Percentiles rank a stretch among this genome's conserved stretches.
These are phyloP conservation scores for Candida tropicalis DNA, from an alignment of 1,139 yeast genomes.

Conservation along the genomic window DNA sequence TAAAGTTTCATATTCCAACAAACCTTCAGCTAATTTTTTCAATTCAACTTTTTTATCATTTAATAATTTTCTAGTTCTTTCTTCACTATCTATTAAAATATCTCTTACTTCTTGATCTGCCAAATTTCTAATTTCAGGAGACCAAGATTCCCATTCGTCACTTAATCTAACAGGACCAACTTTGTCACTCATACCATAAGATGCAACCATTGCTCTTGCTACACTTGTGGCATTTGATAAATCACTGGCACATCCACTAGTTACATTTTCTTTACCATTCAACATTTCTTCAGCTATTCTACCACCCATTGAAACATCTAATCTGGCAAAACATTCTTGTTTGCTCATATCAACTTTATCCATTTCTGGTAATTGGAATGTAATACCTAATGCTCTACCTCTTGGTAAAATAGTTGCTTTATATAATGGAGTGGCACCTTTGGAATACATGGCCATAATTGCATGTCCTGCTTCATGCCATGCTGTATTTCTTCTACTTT, in stretches of 20 bases:
- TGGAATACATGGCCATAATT: slow-evolving; percentile 91
- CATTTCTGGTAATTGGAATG: slow-evolving; percentile 98
- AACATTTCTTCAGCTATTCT: slow-evolving; percentile 94
- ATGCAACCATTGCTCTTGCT: slow-evolving; percentile 96
- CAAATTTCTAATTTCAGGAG: slow-evolving; percentile 79
- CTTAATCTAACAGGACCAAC: slow-evolving; percentile 91
- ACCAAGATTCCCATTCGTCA: slow-evolving; percentile 94
- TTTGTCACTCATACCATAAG: slow-evolving; percentile 93
- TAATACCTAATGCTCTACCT: slow-evolving; percentile 94
- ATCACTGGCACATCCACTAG: slow-evolving; percentile 94
- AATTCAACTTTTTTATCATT: slow-evolving; percentile 67
- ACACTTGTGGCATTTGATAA: slow-evolving; percentile 86
- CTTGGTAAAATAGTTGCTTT: slow-evolving; percentile 97
- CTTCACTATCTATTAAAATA: slow-evolving; percentile 72
- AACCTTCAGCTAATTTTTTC: slow-evolving; percentile 86
- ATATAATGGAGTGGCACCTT: slow-evolving; percentile 95
- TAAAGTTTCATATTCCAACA: slow-evolving; percentile 92
- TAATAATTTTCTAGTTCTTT: slow-evolving; percentile 73
- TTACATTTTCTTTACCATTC: slow-evolving; percentile 89
- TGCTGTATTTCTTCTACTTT: slow-evolving; percentile 90
- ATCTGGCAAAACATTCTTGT: slow-evolving; percentile 84
- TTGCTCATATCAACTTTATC: slow-evolving; percentile 94
- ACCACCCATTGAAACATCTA: slow-evolving; percentile 99
- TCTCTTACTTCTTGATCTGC: slow-evolving; percentile 92
- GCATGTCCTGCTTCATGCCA: slow-evolving; percentile 99